A percentile compares a stretch with the other conserved stretches of the same genome.
Conservation (phyloP, 176 grass and related monocot genomes). For the Lolium multiflorum region DNA sequence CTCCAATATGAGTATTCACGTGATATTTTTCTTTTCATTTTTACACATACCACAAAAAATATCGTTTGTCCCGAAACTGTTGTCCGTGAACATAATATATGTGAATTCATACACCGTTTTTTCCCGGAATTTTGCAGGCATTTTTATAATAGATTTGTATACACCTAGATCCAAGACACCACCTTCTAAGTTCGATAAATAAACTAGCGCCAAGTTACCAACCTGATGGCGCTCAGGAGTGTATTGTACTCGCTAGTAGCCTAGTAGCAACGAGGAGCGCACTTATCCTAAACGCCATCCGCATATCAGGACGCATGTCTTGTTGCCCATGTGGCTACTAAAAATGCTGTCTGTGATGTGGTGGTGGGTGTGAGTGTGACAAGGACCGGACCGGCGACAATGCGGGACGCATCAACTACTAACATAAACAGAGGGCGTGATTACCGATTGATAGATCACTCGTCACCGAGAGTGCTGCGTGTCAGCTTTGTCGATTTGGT, state of each 20-base stretch:
- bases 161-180: too few species aligned
- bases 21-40: too few species aligned
- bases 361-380: slow-evolving; percentile 37
- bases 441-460: neutral
- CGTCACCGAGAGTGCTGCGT: neutral
- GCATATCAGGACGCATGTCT: neutral
- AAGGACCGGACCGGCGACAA: slow-evolving; percentile 21
- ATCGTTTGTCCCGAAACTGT: too few species aligned
- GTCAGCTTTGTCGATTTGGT: neutral
- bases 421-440: neutral
- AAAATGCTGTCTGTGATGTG: slow-evolving; percentile 5
- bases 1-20: too few species aligned
- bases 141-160: too few species aligned
- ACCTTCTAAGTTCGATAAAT: too few species aligned
- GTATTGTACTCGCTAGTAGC: neutral
- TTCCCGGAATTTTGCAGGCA: too few species aligned
- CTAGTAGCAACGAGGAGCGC: neutral
- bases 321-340: slow-evolving; percentile 5
- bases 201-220: too few species aligned
- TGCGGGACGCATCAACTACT: neutral
- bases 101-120: too few species aligned
- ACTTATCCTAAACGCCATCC: slow-evolving; percentile 21
- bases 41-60: too few species aligned
- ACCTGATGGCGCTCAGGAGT: slow-evolving; percentile 24
- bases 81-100: too few species aligned